These are phyloP conservation scores for Puccinellia tenuiflora DNA, from an alignment of 176 grass and related monocot species.

Conservation along the genomic window DNA sequence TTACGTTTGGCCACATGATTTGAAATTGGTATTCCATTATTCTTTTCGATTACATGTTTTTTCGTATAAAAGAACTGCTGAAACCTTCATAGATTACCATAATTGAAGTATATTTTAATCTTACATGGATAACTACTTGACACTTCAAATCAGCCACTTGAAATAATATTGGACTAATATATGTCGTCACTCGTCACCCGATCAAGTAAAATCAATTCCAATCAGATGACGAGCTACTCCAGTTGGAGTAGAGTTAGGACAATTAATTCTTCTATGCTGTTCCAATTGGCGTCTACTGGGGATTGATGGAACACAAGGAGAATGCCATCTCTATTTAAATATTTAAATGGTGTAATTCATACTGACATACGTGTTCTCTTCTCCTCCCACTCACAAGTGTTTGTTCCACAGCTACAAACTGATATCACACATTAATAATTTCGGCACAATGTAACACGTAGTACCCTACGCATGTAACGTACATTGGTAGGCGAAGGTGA, in stretches of 20 bases:
- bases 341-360: conserved; percentile 13
- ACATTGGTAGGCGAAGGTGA: neutral
- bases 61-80: no score
- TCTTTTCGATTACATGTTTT: no score
- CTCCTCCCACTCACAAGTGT: neutral
- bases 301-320: neutral
- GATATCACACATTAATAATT: neutral
- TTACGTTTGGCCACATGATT: neutral
- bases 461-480: neutral
- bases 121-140: neutral
- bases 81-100: no score
- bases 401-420: neutral
- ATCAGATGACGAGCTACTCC: neutral
- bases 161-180: neutral
- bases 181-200: neutral
- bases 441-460: neutral
- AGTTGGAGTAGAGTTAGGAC: neutral
- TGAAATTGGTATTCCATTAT: no score
- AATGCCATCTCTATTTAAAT: conserved; percentile 1
- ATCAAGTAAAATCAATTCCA: conserved; percentile 13
- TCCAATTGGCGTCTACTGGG: neutral
- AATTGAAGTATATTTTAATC: neutral
- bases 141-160: conserved; percentile 6
- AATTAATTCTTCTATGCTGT: neutral
- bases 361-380: conserved; percentile 21